Evolutionary conservation across 208 protist species (phyloP).

Genomic region (Leishmania lainsoni): DNA sequence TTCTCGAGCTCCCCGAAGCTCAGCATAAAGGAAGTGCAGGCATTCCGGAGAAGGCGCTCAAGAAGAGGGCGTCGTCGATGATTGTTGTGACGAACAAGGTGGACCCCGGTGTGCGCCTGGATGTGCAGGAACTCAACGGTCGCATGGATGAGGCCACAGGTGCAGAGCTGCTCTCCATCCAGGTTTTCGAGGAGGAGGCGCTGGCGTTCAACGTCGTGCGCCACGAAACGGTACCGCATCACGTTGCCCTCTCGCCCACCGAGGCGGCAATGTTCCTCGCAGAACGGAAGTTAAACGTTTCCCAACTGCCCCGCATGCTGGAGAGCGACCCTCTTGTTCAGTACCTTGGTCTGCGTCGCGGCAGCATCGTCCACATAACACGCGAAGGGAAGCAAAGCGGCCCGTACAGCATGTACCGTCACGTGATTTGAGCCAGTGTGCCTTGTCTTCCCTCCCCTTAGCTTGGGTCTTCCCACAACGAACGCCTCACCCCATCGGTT

Average conservation of each 20-base stretch:
- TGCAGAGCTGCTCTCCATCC: slow-evolving; percentile 70
- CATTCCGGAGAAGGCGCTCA: slow-evolving; percentile 68
- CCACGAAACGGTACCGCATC: slow-evolving; percentile 95
- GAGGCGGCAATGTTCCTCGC: slow-evolving; percentile 85
- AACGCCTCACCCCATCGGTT: too few species aligned
- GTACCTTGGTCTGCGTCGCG: slow-evolving; percentile 93
- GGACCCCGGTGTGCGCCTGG: slow-evolving; percentile 48
- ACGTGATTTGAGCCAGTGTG: slow-evolving; percentile 82
- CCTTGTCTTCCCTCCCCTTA: not conserved
- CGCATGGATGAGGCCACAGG: slow-evolving; percentile 48
- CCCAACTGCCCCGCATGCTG: slow-evolving; percentile 96
- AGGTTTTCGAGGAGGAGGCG: slow-evolving; percentile 94
- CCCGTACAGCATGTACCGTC: slow-evolving; percentile 97
- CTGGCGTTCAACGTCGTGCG: slow-evolving; percentile 95
- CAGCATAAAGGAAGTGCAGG: slow-evolving; percentile 53
- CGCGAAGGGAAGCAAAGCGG: slow-evolving; percentile 94
- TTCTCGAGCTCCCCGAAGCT: slow-evolving; percentile 58
- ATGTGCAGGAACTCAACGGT: slow-evolving; percentile 65
- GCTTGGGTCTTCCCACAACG: not conserved
- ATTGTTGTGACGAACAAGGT: slow-evolving; percentile 67
- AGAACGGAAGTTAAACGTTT: slow-evolving; percentile 86
- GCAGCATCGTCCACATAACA: slow-evolving; percentile 96
- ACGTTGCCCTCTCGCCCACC: slow-evolving; percentile 74
- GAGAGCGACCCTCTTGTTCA: slow-evolving; percentile 94
- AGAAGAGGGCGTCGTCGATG: slow-evolving; percentile 55